Percentiles rank a stretch among this genome's conserved stretches.
These are phyloP conservation scores for Elaphomyces granulatus DNA, from an alignment of 495 filamentous ascomycete genomes.

Conservation along the genomic window DNA sequence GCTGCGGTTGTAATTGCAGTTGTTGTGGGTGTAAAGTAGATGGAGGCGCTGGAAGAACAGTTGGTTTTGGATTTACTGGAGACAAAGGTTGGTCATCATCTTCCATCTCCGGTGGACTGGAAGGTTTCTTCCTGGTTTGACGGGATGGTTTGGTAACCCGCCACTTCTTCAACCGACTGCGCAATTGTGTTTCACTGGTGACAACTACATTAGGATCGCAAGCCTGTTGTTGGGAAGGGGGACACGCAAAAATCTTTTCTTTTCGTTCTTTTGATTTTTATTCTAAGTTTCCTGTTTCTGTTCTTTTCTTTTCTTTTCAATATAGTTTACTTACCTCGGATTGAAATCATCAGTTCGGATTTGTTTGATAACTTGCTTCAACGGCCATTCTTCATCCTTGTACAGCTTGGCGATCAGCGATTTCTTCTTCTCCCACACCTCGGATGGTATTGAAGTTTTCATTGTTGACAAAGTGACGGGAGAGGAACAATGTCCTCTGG, in stretches of 20 bases:
- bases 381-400: conserved; percentile 36
- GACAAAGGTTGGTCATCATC: conserved; percentile 18
- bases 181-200: conserved; percentile 31
- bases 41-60: too few relatives aligned
- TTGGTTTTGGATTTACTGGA: too few relatives aligned
- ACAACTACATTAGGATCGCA: neutral
- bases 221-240: neutral
- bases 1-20: neutral
- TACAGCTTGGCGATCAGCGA: conserved; percentile 32
- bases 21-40: conserved; percentile 8
- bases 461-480: too few relatives aligned
- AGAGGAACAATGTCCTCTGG: too few relatives aligned
- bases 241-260: neutral
- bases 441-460: conserved; percentile 34
- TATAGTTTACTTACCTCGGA: conserved; percentile 23
- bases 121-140: conserved; percentile 30
- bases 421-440: conserved; percentile 38
- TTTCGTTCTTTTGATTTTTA: too few relatives aligned
- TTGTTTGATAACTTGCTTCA: conserved; percentile 37
- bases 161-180: conserved; percentile 36
- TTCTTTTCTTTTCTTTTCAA: too few relatives aligned
- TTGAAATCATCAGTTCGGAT: conserved; percentile 35
- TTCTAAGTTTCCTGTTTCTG: too few relatives aligned
- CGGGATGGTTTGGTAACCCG: conserved; percentile 35
- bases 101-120: conserved; percentile 15